These are phyloP conservation scores for Xylaria sp. DNA, from an alignment of 2,329 filamentous ascomycete species.

Conservation along the genomic window DNA sequence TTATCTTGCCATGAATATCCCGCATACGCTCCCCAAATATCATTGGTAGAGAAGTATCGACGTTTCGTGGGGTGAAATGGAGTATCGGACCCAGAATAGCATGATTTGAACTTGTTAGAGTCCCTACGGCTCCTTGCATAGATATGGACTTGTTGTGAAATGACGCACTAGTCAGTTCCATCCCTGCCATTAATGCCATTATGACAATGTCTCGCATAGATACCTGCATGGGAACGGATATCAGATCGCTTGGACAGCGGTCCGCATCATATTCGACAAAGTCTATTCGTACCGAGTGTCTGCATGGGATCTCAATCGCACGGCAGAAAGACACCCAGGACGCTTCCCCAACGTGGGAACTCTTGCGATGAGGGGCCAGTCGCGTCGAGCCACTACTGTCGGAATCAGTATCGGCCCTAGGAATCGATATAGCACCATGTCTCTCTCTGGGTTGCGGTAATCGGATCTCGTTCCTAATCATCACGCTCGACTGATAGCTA, in stretches of 20 bases:
- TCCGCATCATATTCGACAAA: conserved; percentile 26
- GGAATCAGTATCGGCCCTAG: neutral
- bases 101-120: conserved; percentile 23
- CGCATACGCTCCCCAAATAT: neutral
- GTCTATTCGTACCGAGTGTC: conserved; percentile 18
- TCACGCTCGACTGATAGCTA: conserved; percentile 12
- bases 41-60: conserved; percentile 4
- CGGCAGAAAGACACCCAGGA: conserved; percentile 28
- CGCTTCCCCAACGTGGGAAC: conserved; percentile 16
- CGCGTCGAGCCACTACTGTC: neutral
- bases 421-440: neutral
- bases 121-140: conserved; percentile 24
- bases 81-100: conserved; percentile 23
- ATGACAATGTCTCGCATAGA: conserved; percentile 23
- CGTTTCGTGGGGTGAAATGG: conserved; percentile 19
- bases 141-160: conserved; percentile 21
- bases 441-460: neutral
- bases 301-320: conserved; percentile 17
- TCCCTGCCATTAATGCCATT: conserved; percentile 26
- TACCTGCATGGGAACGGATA: conserved; percentile 23
- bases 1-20: conserved; percentile 10
- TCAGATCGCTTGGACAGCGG: conserved; percentile 23
- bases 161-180: conserved; percentile 21
- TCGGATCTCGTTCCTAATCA: neutral
- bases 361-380: neutral